These are phyloP conservation scores for Scenedesmus sp. DNA, from an alignment of 163 green algal genomes.

Conservation along the genomic window DNA sequence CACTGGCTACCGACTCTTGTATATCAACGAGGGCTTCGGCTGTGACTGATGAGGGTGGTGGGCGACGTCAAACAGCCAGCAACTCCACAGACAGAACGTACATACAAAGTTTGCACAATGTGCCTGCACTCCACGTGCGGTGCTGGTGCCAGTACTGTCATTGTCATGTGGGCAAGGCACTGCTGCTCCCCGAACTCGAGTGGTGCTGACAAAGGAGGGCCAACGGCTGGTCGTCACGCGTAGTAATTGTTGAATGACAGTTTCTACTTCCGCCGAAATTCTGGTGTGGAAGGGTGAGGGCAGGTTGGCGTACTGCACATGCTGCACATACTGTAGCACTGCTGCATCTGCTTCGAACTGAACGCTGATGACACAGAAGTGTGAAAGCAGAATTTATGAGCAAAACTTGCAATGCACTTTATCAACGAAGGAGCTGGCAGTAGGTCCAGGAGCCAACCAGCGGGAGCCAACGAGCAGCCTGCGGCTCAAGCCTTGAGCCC, in stretches of 20 bases:
- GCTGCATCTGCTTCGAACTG: neutral
- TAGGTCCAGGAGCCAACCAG: neutral
- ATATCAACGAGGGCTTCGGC: neutral
- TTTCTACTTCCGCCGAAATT: too few relatives aligned
- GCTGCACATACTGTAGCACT: neutral
- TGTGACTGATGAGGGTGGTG: neutral
- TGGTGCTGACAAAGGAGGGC: neutral
- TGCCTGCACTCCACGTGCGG: neutral
- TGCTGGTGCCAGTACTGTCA: conserved; percentile 1
- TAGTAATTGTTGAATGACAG: too few relatives aligned
- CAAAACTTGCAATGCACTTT: neutral
- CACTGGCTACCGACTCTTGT: neutral
- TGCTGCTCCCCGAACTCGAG: neutral
- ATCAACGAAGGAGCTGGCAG: neutral
- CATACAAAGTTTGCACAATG: neutral
- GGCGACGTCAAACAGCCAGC: neutral
- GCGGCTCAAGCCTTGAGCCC: too few relatives aligned
- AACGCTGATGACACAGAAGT: conserved; percentile 14
- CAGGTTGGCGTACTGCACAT: conserved; percentile 22
- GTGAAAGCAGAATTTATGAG: conserved; percentile 3
- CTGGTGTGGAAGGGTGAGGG: neutral
- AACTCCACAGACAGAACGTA: neutral
- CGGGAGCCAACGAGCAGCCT: neutral
- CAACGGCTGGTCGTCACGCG: too few relatives aligned
- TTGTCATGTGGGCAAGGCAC: conserved; percentile 21